These are phyloP conservation scores for Vitis hybrid DNA, from an alignment of 177 flowering plant genomes.

Conservation along the genomic window DNA sequence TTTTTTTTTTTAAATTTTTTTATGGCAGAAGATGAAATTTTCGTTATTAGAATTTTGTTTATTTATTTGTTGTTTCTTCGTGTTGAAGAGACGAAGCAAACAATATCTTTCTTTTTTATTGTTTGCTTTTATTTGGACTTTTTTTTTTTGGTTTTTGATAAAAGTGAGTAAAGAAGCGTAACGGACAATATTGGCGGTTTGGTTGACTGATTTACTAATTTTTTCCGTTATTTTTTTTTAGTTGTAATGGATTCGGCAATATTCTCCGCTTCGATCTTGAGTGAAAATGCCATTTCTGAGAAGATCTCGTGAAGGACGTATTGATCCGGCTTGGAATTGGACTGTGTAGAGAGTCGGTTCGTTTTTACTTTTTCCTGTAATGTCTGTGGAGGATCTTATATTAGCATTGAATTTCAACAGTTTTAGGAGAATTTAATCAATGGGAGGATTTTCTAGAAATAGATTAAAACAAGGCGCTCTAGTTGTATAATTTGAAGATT, in stretches of 20 bases:
- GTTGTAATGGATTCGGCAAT: conserved; percentile 13
- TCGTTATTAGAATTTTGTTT: neutral
- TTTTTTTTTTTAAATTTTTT: neutral
- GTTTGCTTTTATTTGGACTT: conserved; percentile 4
- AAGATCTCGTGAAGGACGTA: neutral
- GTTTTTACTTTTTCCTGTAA: neutral
- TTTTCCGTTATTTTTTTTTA: conserved; percentile 8
- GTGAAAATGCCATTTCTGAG: neutral
- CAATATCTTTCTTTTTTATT: neutral
- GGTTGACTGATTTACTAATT: neutral
- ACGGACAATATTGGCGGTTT: conserved; percentile 14
- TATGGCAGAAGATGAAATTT: no score
- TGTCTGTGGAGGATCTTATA: conserved; percentile 1
- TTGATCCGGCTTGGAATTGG: conserved; percentile 10
- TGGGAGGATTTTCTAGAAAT: neutral
- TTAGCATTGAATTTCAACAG: neutral
- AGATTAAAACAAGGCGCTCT: neutral
- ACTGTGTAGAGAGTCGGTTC: neutral
- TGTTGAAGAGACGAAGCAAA: conserved; percentile 7
- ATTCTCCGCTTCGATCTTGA: neutral
- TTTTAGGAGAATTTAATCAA: conserved; percentile 1
- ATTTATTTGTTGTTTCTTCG: conserved; percentile 6
- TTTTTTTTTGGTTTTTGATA: conserved; percentile 1
- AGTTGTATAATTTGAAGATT: neutral
- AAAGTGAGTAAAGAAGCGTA: conserved; percentile 26